phyloP scores from a whole-genome alignment of 441 rosid genomes.

The Pelargonium cotyledonis region DNA sequence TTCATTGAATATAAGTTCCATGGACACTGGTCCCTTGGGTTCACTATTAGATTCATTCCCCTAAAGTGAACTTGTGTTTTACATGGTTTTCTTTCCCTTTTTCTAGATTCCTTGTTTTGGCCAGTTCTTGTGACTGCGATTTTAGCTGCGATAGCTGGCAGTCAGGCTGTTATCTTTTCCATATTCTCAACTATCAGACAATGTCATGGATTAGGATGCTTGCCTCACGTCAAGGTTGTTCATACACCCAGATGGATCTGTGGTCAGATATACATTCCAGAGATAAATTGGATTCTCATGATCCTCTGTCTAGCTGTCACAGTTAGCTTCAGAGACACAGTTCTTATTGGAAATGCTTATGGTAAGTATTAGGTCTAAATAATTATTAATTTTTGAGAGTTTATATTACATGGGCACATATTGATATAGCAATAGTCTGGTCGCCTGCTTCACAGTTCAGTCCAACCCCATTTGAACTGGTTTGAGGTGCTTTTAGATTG shows the following conservation, averaged over 20 bases:
- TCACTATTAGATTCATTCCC: background rate
- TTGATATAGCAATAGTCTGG: no score
- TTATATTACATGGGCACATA: background rate
- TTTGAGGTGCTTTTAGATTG: no score
- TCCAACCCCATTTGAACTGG: no score
- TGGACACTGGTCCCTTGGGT: background rate
- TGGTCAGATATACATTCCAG: slow-evolving; percentile 94
- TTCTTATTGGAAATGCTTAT: slow-evolving; percentile 82
- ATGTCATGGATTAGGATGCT: slow-evolving; percentile 91
- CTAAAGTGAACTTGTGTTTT: background rate
- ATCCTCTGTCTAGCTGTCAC: slow-evolving; percentile 72
- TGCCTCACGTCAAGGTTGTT: slow-evolving; percentile 88
- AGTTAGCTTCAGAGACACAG: slow-evolving; percentile 65
- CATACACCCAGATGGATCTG: slow-evolving; percentile 69
- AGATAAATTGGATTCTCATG: slow-evolving; percentile 96
- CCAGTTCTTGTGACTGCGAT: slow-evolving; percentile 82
- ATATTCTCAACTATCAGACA: slow-evolving; percentile 85
- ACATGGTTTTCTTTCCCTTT: slow-evolving; percentile 11
- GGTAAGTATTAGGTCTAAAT: slow-evolving; percentile 37
- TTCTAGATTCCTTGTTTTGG: slow-evolving; percentile 72
- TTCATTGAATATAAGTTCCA: background rate
- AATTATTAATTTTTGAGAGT: background rate
- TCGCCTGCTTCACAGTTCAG: no score
- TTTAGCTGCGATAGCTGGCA: slow-evolving; percentile 80
- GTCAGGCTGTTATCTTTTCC: slow-evolving; percentile 82